phyloP scores from a whole-genome alignment of 2,329 filamentous ascomycete species.

The Aspergillus ochraceoroseus region DNA sequence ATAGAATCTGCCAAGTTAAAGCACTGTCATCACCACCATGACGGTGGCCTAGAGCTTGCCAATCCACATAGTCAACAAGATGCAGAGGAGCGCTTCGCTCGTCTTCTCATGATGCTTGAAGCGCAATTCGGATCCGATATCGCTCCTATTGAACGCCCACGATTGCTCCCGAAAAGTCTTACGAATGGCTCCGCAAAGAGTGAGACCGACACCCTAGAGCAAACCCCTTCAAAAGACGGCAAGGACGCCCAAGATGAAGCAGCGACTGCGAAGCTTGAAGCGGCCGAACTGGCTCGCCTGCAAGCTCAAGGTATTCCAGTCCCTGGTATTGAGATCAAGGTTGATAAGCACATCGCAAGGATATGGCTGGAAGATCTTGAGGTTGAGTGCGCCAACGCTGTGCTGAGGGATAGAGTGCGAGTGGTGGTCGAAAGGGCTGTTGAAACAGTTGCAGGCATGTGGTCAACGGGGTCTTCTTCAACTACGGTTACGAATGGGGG shows the following conservation, averaged over 20 bases:
- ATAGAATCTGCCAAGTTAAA: conserved; percentile 58
- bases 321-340: conserved; percentile 77
- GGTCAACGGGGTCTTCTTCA: conserved; percentile 34
- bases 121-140: conserved; percentile 91
- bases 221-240: conserved; percentile 22
- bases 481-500: conserved; percentile 25
- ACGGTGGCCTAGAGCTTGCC: conserved; percentile 44
- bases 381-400: conserved; percentile 75
- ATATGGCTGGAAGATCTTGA: conserved; percentile 91
- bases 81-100: conserved; percentile 70
- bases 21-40: conserved; percentile 51
- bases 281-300: conserved; percentile 68
- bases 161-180: conserved; percentile 28
- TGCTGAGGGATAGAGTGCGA: conserved; percentile 76
- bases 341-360: conserved; percentile 80
- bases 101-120: conserved; percentile 93
- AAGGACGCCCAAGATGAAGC: conserved; percentile 42
- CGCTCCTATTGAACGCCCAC: conserved; percentile 66
- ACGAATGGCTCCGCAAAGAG: conserved; percentile 19
- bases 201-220: conserved; percentile 15
- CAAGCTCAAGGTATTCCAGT: conserved; percentile 84
- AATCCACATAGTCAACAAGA: conserved; percentile 72
- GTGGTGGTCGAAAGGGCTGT: conserved; percentile 86
- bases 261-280: conserved; percentile 52
- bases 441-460: conserved; percentile 75